Evolutionary conservation across 306 rosid genomes (phyloP).

Genomic region (Crataegus laevigata): DNA sequence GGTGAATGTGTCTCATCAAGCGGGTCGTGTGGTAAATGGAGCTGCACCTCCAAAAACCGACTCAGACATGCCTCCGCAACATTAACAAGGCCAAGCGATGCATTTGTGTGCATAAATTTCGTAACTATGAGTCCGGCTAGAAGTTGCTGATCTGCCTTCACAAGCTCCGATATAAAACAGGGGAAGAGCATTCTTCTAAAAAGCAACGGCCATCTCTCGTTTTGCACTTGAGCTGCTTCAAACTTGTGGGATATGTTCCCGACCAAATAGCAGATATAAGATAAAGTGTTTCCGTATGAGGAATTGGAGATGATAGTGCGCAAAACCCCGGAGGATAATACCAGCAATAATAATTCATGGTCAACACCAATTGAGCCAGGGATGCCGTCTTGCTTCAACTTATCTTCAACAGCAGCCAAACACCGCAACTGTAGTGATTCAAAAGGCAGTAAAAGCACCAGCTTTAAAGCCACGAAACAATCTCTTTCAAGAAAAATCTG

Average conservation of each 20-base stretch:
- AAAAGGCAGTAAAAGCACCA: conserved; percentile 60
- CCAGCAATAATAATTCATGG: conserved; percentile 55
- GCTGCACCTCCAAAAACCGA: conserved; percentile 67
- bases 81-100: conserved; percentile 61
- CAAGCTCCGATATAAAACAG: conserved; percentile 62
- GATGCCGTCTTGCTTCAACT: conserved; percentile 51
- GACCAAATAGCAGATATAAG: conserved; percentile 63
- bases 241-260: conserved; percentile 58
- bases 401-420: conserved; percentile 61
- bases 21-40: conserved; percentile 30
- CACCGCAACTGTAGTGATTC: conserved; percentile 48
- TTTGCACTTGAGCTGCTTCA: conserved; percentile 41
- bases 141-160: conserved; percentile 79
- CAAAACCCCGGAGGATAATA: conserved; percentile 61
- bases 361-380: conserved; percentile 36
- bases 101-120: conserved; percentile 67
- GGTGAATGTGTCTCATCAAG: conserved; percentile 26
- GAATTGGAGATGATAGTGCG: conserved; percentile 36
- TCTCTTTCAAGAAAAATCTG: conserved; percentile 43
- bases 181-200: conserved; percentile 63
- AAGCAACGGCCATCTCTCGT: conserved; percentile 27
- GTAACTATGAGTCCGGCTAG: conserved; percentile 76
- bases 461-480: conserved; percentile 62
- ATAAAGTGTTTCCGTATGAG: conserved; percentile 54
- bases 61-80: conserved; percentile 57